Conservation (phyloP, 805 yeast genomes). For the Saccharomycopsis olivae region DNA sequence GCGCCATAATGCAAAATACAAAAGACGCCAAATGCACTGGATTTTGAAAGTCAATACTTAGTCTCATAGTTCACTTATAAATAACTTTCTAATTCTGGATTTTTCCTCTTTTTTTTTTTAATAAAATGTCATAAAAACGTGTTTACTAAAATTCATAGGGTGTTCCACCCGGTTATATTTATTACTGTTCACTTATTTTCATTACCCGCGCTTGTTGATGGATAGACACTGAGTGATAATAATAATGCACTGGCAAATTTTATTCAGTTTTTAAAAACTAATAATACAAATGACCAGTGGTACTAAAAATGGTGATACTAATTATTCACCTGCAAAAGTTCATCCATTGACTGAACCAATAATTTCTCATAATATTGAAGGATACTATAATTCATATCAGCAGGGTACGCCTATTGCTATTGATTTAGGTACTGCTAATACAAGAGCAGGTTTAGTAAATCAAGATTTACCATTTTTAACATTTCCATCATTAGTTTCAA, state of each 20-base stretch:
- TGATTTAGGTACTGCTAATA: conserved; percentile 65
- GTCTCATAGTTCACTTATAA: neutral
- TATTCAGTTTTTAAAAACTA: too few relatives aligned
- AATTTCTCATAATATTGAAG: conserved; percentile 1
- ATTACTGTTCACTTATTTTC: too few relatives aligned
- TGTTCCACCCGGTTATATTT: too few relatives aligned
- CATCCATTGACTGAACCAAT: conserved; percentile 6
- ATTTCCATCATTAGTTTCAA: conserved; percentile 60
- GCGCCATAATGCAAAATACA: neutral
- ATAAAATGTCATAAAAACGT: too few relatives aligned
- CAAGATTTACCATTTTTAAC: conserved; percentile 40
- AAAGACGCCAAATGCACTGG: conserved; percentile 1
- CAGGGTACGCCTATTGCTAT: conserved; percentile 69
- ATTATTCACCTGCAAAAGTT: conserved; percentile 7
- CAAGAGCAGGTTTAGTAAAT: conserved; percentile 51
- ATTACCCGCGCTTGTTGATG: too few relatives aligned
- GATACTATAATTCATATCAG: conserved; percentile 35
- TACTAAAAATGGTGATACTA: neutral
- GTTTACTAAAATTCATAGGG: too few relatives aligned
- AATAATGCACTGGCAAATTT: too few relatives aligned
- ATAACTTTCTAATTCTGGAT: too few relatives aligned
- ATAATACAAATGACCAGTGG: too few relatives aligned
- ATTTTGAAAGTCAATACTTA: conserved; percentile 3
- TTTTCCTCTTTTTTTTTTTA: too few relatives aligned
- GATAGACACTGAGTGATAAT: too few relatives aligned